Base-by-base conservation (phyloP, 257 asterid species). In the Penstemon newberryi region DNA sequence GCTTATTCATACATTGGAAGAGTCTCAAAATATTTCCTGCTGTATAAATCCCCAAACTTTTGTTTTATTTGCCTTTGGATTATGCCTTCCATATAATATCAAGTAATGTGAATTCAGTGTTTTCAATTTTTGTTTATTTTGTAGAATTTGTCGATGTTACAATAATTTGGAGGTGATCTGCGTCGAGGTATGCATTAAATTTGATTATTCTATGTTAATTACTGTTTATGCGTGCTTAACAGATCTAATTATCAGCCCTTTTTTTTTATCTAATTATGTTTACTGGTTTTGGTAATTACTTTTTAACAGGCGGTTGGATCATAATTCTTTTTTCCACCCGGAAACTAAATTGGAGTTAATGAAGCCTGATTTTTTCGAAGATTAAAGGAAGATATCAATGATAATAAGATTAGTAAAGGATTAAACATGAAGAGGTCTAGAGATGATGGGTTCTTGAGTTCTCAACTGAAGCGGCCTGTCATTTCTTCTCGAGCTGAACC, bases 401-500 rank as follows among this genome's bases (percentile, higher is more conserved):
- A 43, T 47, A 33, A 49, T 67, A 15, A 9, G 45, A 70, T 58
- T 58, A 19, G 37, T 52, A 54, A 60, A 13, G 69, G 69, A 57
- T 73, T 80, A 70, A 42, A 75, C 76, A 87, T 92, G 97, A 86
- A 84, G 90, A 83, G 87, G 96, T 74, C 83, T 45, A 70, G 75
- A 64, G 80, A 70, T 36, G 76, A 75, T 50, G 75, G 6, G 18
- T 49, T 62, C 12, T 5, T 41, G 53, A 56, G 42, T 70, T 64
- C 75, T 62, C 74, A 56, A 57, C 67, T 38, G 46, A 75, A 70
- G 70, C 68, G 54, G 7, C 67, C 72, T 39, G 15, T 62, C 45
- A n/a, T 54, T 54, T 56, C 60, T 63, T 64, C 77, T 49, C 72
- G 41, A 3, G 50, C 67, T 63, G 72, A 70, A 36, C 56, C 70